Base-by-base conservation (phyloP, 805 yeast species). In the Schwanniomyces polymorphus region DNA sequence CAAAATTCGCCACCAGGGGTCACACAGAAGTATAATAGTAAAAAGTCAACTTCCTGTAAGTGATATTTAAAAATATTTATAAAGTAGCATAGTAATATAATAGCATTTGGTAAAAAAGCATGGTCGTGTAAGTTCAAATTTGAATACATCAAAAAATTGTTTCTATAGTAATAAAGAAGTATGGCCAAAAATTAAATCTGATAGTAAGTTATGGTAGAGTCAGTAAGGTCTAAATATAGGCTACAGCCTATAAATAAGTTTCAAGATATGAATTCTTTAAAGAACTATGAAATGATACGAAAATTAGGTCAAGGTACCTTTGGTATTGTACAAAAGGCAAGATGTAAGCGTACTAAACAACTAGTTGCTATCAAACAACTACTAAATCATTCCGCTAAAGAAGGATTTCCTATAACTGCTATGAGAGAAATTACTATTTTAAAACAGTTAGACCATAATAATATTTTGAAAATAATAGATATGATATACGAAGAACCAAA, bases 371-470 rank as follows among this genome's bases (percentile, higher is more conserved):
- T 95, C 56, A 94, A 94, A 66, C 88, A 85, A 61, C 80, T 94
- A 41, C 71, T 91, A n/a, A 78, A 88, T 51, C 91, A 84, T 59
- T 82, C 85, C 43, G 86, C 84, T 38, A 84, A 84, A 54, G 91
- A 87, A 56, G 86, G 88, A 29, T 91, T 92, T 61, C 98, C 99
- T 1, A 84, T 94, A 25, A 94, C 99, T 0, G 97, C 98, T 1
- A 81, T 91, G 66, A 78, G 99, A 51, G 99, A 94, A 61, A 91
- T 92, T 48, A 80, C 85, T 14, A 88, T 91, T 18, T 73, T 94
- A 65, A 89, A 88, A 65, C 74, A 76, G 42, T 70, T 94, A 43
- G 64, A 75, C 44, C 89, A 92, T 62, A 67, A 71, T 25, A 89
- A 94, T 63, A 79, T 92, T 14, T 74, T 94, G 21, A 89, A 85